These are phyloP conservation scores for Pisolithus microcarpus DNA, from an alignment of 768 basidiomycete species.

Conservation along the genomic window DNA sequence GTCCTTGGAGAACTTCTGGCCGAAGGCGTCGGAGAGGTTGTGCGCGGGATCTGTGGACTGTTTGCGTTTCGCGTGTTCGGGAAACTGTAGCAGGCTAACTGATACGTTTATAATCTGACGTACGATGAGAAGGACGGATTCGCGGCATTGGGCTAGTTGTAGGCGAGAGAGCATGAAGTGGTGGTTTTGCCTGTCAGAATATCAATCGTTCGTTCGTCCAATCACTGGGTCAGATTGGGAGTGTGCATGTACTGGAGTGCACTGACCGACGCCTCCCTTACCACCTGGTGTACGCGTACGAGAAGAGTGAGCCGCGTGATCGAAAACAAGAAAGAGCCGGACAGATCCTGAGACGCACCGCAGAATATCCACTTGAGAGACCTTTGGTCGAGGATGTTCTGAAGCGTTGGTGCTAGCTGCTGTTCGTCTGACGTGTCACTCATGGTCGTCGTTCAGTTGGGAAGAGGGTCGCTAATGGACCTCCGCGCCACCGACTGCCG, in stretches of 20 bases:
- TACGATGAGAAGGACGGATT: slow-evolving; percentile 96
- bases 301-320: slow-evolving; percentile 3
- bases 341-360: slow-evolving; percentile 66
- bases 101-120: slow-evolving; percentile 22
- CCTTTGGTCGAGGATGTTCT: slow-evolving; percentile 91
- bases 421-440: slow-evolving; percentile 9
- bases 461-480: too few relatives aligned
- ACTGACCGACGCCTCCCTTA: slow-evolving; percentile 96
- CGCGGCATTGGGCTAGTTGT: slow-evolving; percentile 80
- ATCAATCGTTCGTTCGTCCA: background rate
- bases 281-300: slow-evolving; percentile 53
- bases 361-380: slow-evolving; percentile 99
- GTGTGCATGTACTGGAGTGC: slow-evolving; percentile 29
- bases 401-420: slow-evolving; percentile 70
- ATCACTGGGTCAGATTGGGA: background rate
- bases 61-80: background rate
- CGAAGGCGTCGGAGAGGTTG: slow-evolving; percentile 97
- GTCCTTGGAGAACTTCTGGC: slow-evolving; percentile 98
- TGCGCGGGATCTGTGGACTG: slow-evolving; percentile 99
- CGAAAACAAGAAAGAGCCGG: slow-evolving; percentile 1
- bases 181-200: slow-evolving; percentile 84
- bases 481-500: too few relatives aligned
- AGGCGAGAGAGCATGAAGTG: slow-evolving; percentile 95
- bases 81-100: background rate
- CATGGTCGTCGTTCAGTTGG: slow-evolving; percentile 3